A percentile compares a stretch with the other conserved stretches of the same genome.
Conservation (phyloP, 176 grass and related monocot species). For the Neostapfia colusana region DNA sequence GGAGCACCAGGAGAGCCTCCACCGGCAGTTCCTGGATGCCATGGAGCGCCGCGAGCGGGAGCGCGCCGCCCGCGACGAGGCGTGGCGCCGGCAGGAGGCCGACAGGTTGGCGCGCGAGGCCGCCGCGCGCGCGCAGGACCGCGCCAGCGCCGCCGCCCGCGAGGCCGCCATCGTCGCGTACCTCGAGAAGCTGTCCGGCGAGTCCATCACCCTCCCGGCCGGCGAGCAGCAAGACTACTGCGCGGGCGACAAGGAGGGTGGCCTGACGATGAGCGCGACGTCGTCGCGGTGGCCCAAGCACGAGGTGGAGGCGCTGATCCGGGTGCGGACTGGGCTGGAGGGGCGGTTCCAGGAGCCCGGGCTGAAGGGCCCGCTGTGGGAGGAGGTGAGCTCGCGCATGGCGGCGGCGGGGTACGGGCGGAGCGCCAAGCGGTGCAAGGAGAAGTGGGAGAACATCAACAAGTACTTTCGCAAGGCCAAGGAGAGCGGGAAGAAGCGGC, state of each 20-base stretch:
- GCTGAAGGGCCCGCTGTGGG: constrained; percentile 89
- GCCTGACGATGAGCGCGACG: too few relatives aligned
- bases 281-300: constrained; percentile 78
- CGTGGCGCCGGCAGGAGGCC: constrained; percentile 84
- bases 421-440: constrained; percentile 86
- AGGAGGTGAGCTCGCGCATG: constrained; percentile 89
- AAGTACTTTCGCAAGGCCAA: constrained; percentile 96
- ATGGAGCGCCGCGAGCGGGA: constrained; percentile 91
- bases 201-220: constrained; percentile 56
- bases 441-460: constrained; percentile 99
- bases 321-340: constrained; percentile 71
- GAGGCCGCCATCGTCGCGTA: constrained; percentile 80
- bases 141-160: constrained; percentile 64
- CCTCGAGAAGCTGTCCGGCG: constrained; percentile 84
- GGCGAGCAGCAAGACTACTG: too few relatives aligned
- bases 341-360: constrained; percentile 81
- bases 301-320: constrained; percentile 82
- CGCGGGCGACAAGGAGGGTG: too few relatives aligned
- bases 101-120: constrained; percentile 69
- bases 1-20: constrained; percentile 95
- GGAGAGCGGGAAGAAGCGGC: constrained; percentile 77
- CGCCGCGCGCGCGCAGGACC: constrained; percentile 53
- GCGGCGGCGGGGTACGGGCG: constrained; percentile 65
- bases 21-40: constrained; percentile 81
- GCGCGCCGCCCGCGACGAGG: constrained; percentile 69